Base-by-base conservation (phyloP, 805 yeast species). In the Clavispora fructus region DNA sequence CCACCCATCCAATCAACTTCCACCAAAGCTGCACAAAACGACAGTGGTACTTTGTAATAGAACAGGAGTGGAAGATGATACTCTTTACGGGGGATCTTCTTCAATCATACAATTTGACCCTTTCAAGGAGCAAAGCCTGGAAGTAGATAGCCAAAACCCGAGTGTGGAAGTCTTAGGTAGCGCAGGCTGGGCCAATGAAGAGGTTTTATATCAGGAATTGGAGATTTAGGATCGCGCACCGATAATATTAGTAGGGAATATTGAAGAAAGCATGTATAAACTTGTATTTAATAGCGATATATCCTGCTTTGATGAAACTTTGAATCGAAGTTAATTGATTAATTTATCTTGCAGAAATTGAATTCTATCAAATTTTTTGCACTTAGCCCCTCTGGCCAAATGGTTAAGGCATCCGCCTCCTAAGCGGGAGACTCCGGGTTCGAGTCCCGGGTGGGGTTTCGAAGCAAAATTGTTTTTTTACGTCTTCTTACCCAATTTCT, bases 1-100 rank as follows among this genome's bases (percentile, higher is more conserved):
- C 40, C 75, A 74, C 55, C 58, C 56, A 7, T 44, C 46, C 26
- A 61, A 65, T 46, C 49, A 48, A 35, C 51, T 62, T 4, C 61
- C 62, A 6, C 58, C 58, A 40, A 55, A 56, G 42, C 50, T 39
- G 17, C 41, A 56, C 7, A 57, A 55, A 17, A 67, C 65, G 4
- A 59, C 68, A 2, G 60, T 84, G 11, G 76, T 84, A 0, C 58
- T 81, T 6, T 80, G 89, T 54, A 89, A 90, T 60, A 69, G 97
- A 51, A 68, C 79, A 9, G 97, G 97, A 0, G 67, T 83, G n/a
- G 97, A 90, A 59, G 82, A 72, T 41, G 78, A 75, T 35, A 75
- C 81, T 1, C 62, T 80, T 51, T 88, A 84, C 51, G 89, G 83
- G 1, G 92, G 95, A 5, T 74, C 87, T 1, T 69, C 80, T 3